Percentiles rank a stretch among this genome's conserved stretches.
Evolutionary conservation across 768 basidiomycete species (phyloP).

Genomic region (Tricholoma furcatifolium): DNA sequence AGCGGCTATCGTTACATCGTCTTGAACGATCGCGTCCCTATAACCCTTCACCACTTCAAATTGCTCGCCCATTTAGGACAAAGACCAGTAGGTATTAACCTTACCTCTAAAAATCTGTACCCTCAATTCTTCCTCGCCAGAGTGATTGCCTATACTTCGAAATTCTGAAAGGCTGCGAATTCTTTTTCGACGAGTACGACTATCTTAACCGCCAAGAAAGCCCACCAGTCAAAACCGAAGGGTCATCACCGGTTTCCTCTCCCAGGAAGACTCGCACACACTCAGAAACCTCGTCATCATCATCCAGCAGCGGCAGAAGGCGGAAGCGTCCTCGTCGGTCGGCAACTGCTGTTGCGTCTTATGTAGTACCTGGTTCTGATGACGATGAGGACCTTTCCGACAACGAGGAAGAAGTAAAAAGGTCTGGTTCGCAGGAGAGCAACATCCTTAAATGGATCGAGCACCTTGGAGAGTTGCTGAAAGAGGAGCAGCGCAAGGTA

Average conservation of each 20-base stretch:
- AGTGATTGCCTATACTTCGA: conserved; percentile 54
- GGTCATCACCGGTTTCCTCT: conserved; percentile 26
- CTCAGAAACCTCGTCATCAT: conserved; percentile 15
- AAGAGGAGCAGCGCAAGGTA: conserved; percentile 73
- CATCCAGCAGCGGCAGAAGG: conserved; percentile 23
- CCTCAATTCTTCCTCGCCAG: conserved; percentile 27
- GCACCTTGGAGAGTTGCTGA: conserved; percentile 56
- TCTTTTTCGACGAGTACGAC: conserved; percentile 69
- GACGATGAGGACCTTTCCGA: conserved; percentile 35
- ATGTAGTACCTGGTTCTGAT: conserved; percentile 68
- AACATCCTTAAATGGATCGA: conserved; percentile 67
- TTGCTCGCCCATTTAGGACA: conserved; percentile 67
- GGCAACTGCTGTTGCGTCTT: conserved; percentile 56
- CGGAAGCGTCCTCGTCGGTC: conserved; percentile 62
- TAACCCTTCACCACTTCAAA: conserved; percentile 77
- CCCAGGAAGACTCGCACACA: conserved; percentile 19
- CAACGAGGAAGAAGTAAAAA: conserved; percentile 21
- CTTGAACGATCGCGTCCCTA: conserved; percentile 46
- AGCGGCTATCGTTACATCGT: conserved; percentile 24
- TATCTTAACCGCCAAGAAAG: conserved; percentile 43
- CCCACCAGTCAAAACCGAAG: conserved; percentile 42
- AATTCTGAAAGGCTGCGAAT: conserved; percentile 65
- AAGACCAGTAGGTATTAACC: conserved; percentile 45
- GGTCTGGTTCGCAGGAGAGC: conserved; percentile 35
- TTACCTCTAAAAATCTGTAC: not conserved